A percentile compares a stretch with the other conserved stretches of the same genome.
phyloP scores from a whole-genome alignment of 768 basidiomycete genomes.

The Tylopilus sp. region DNA sequence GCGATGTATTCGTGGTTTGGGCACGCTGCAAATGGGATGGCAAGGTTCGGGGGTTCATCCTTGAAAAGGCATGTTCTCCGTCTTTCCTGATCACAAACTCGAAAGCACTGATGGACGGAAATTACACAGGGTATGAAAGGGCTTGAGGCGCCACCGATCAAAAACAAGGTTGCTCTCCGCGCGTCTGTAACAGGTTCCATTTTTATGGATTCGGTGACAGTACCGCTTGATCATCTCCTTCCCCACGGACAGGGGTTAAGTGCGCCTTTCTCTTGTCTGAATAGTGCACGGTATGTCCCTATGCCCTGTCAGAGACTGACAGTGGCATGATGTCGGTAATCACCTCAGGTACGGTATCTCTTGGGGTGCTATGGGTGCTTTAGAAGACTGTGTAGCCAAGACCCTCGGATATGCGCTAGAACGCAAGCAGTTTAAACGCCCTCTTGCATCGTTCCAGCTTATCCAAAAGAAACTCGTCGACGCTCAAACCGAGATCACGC shows the following conservation, averaged over 20 bases:
- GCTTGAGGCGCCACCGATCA: constrained; percentile 80
- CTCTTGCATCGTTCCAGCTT: constrained; percentile 94
- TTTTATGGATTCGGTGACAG: constrained; percentile 88
- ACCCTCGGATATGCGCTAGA: constrained; percentile 85
- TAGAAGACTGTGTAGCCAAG: constrained; percentile 83
- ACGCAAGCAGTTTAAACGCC: constrained; percentile 84
- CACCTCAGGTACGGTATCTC: constrained; percentile 71
- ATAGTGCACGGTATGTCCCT: constrained; percentile 64
- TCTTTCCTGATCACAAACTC: neutral
- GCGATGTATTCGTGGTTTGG: constrained; percentile 92
- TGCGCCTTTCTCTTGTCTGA: constrained; percentile 89
- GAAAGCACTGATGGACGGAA: neutral
- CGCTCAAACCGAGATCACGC: constrained; percentile 80
- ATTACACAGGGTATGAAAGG: constrained; percentile 70
- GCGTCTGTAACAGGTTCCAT: constrained; percentile 83
- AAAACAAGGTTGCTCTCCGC: constrained; percentile 89
- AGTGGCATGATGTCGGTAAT: neutral
- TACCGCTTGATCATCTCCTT: constrained; percentile 71
- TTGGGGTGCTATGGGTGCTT: constrained; percentile 94
- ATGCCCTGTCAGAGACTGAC: neutral
- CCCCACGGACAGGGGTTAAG: constrained; percentile 75
- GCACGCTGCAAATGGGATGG: constrained; percentile 93
- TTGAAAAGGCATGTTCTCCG: constrained; percentile 69
- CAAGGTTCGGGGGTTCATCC: constrained; percentile 83
- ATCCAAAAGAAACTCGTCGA: constrained; percentile 97